Percentiles rank a stretch among this genome's conserved stretches.
phyloP scores from a whole-genome alignment of 306 rosid genomes.

The Bauhinia variegata region DNA sequence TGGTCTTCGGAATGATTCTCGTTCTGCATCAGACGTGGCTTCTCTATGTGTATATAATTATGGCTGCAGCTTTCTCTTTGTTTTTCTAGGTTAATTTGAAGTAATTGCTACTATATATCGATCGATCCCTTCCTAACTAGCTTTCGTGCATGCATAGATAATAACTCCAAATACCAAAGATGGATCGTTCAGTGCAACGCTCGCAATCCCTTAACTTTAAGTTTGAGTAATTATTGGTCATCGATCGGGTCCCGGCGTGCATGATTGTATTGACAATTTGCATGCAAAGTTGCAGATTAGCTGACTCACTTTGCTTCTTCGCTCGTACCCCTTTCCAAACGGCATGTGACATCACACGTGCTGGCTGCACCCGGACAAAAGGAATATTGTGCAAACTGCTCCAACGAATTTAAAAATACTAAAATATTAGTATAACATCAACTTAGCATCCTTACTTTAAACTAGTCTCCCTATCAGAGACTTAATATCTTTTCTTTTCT shows the following conservation, averaged over 20 bases:
- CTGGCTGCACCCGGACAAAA: slow-evolving; percentile 62
- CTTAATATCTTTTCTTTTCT: too few relatives aligned
- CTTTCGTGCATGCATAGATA: not conserved
- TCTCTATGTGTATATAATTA: slow-evolving; percentile 10
- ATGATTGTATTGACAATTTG: too few relatives aligned
- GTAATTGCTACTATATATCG: too few relatives aligned
- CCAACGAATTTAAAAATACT: slow-evolving; percentile 15
- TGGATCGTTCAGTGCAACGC: too few relatives aligned
- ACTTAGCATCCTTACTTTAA: too few relatives aligned
- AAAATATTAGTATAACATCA: too few relatives aligned
- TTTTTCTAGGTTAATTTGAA: not conserved
- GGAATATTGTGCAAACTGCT: slow-evolving; percentile 65
- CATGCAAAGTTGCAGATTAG: slow-evolving; percentile 51
- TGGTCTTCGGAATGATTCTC: too few relatives aligned
- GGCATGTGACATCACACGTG: slow-evolving; percentile 86
- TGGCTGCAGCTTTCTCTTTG: slow-evolving; percentile 3
- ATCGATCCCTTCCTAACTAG: not conserved
- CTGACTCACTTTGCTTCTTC: slow-evolving; percentile 40
- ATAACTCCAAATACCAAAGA: too few relatives aligned
- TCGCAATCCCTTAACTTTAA: too few relatives aligned
- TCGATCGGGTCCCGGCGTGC: too few relatives aligned
- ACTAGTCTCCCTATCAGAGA: too few relatives aligned
- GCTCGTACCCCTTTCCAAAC: slow-evolving; percentile 43
- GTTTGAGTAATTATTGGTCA: too few relatives aligned
- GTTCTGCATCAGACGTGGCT: slow-evolving; percentile 36